Evolutionary conservation across 192 early-diverging fungal genomes (phyloP), one percentile per base, ranked within the genome.

Genomic region (Polychytrium aggregatum): DNA sequence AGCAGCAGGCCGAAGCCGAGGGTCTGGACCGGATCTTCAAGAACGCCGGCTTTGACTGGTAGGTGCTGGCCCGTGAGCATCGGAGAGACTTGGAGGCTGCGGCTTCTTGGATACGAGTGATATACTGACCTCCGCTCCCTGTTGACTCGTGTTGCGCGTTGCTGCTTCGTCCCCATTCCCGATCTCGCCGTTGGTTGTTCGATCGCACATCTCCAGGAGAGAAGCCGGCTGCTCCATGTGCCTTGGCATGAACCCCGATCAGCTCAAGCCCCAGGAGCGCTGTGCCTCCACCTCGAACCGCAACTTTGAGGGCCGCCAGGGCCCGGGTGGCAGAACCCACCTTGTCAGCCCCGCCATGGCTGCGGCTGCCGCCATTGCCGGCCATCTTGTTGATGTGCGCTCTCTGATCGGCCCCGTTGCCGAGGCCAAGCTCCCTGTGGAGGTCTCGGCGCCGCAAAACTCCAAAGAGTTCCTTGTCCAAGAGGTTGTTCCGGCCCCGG

Each of bases 211-310:
- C 43, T 69, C 55, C 54, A n/a, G n/a, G n/a, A 66, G 76, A 45
- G 79, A 79, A 44, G 79, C 76, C 41, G 79, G 79, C 27, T 82
- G 79, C 56, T 79, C 76, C 39, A 82, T 82, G 79, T 82, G 79
- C 62, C 61, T 83, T 8, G 82, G 82, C 38, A 83, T 83, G 82
- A 83, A 83, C 57, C 75, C 75, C 21, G 82, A 83, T 60, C 78
- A 81, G 48, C 71, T 83, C 11, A 70, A 70, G 40, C 76, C 82
- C 33, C 56, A 64, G 21, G 82, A 83, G 52, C 67, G 82, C 27
- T 83, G 82, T 59, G 82, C 82, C 11, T 76, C 72, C 38, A 83
- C 82, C 16, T 78, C 74, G n/a, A 83, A 83, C 60, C 65, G 82
- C 44, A 83, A 83, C 68, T 83, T 83, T 62, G 78, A 83, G 52